Evolutionary conservation across 169 alveolate species (phyloP), one percentile per base, ranked within the genome.

Genomic region (Eimeria praecox): DNA sequence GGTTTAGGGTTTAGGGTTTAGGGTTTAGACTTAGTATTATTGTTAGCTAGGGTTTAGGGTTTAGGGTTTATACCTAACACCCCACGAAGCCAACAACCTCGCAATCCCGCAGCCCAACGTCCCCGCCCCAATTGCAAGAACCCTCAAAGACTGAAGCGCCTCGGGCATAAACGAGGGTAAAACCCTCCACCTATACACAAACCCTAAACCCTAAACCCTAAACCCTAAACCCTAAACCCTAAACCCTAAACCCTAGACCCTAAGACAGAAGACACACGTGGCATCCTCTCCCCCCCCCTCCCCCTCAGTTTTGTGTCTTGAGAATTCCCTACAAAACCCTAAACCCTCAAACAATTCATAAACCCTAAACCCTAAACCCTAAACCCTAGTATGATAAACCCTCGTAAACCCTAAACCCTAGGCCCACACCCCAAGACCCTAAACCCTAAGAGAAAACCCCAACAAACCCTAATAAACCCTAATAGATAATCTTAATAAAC

Each of bases 71-170:
- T 46, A 95, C 96, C 95, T 97, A 91, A 97, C 98, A 59, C 99
- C 99, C 99, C 99, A 99, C 18, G 98, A 99, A n/a, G 98, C 96
- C 44, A 99, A 96, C 82, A 98, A 97, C 40, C 99, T 89, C 30
- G 99, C 98, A 0, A 99, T 97, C 71, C 98, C 98, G 69, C 98
- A 98, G 54, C 98, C 98, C 66, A 98, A 88, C 30, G 98, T 97
- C 27, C 98, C 98, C 18, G 99, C 97, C 30, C 99, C 99, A 33
- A 99, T 95, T 44, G 98, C 97, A 44, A 99, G 96, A 73, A 98
- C 97, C 94, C 98, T 97, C 56, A 96, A 96, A 14, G 95, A 87
- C 96, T 97, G 95, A 27, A 98, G 82, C 8, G 96, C 85, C 20
- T 98, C 98, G 0, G 98, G 97, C 52, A 98, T 97, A 69, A 98